These are phyloP conservation scores for Geotrichum ghanense DNA, from an alignment of 805 yeast genomes.

Conservation along the genomic window DNA sequence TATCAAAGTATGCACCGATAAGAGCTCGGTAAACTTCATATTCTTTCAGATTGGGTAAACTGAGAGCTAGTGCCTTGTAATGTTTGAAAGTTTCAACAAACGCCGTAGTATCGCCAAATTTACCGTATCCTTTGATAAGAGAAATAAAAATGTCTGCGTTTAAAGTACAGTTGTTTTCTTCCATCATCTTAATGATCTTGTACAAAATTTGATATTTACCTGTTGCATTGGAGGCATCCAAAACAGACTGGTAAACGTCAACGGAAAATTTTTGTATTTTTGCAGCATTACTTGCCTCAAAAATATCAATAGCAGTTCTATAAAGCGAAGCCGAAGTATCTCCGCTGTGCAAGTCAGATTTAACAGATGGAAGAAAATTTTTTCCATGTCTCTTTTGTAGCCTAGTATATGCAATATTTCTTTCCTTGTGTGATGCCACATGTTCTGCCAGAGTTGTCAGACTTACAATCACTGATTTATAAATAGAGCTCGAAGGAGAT, in stretches of 20 bases:
- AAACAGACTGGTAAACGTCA: conserved; percentile 13
- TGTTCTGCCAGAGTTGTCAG: conserved; percentile 16
- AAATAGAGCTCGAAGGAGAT: conserved; percentile 20
- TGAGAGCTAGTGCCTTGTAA: conserved; percentile 9
- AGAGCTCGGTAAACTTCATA: conserved; percentile 17
- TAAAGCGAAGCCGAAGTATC: conserved; percentile 13
- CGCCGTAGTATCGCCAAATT: conserved; percentile 9
- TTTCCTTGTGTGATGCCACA: conserved; percentile 2
- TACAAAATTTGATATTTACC: conserved; percentile 7
- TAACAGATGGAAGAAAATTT: conserved; percentile 8
- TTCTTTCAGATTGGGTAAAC: conserved; percentile 6
- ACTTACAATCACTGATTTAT: conserved; percentile 17
- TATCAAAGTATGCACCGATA: conserved; percentile 18
- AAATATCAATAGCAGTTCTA: conserved; percentile 21
- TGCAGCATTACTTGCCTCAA: conserved; percentile 19
- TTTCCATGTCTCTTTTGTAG: conserved; percentile 2
- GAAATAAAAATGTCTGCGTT: conserved; percentile 8
- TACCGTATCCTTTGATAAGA: conserved; percentile 17
- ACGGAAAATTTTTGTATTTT: conserved; percentile 13
- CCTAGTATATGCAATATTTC: conserved; percentile 5
- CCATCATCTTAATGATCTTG: not conserved
- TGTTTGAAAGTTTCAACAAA: conserved; percentile 15
- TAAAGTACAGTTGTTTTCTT: conserved; percentile 1
- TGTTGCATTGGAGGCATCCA: conserved; percentile 11
- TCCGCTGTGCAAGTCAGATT: conserved; percentile 4